Percentiles rank a stretch among this genome's conserved stretches.
These are phyloP conservation scores for Galerina marginata DNA, from an alignment of 768 basidiomycete genomes.

Conservation along the genomic window DNA sequence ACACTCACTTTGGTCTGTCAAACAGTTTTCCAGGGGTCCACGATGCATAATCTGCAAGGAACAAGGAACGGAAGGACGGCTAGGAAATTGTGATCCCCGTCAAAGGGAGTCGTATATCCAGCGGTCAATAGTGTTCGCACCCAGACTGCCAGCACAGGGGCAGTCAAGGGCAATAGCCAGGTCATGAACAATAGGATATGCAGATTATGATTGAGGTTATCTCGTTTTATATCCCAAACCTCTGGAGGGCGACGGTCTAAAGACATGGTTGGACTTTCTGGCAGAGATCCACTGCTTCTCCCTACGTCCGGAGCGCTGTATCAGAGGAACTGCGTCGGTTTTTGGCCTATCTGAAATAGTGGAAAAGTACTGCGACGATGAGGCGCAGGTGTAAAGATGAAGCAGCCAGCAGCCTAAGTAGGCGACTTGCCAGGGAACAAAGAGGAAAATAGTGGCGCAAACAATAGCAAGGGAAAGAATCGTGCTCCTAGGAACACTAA, in stretches of 20 bases:
- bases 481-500: conserved; percentile 50
- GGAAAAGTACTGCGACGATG: conserved; percentile 25
- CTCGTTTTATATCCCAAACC: conserved; percentile 23
- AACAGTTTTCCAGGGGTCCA: conserved; percentile 51
- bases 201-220: conserved; percentile 55
- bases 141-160: conserved; percentile 87
- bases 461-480: conserved; percentile 65
- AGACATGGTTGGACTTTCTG: conserved; percentile 6
- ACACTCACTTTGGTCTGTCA: conserved; percentile 46
- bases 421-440: conserved; percentile 93
- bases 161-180: conserved; percentile 77
- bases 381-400: conserved; percentile 71
- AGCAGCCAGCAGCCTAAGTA: conserved; percentile 86
- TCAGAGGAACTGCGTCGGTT: conserved; percentile 19
- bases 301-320: conserved; percentile 8
- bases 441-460: conserved; percentile 66
- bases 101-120: conserved; percentile 78
- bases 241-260: conserved; percentile 8
- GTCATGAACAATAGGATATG: conserved; percentile 80
- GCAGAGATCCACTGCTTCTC: conserved; percentile 8
- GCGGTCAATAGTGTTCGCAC: conserved; percentile 83
- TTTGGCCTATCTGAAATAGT: not conserved
- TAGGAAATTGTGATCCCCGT: conserved; percentile 78
- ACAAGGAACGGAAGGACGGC: conserved; percentile 68
- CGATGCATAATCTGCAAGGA: conserved; percentile 63